A percentile compares a stretch with the other conserved stretches of the same genome.
These are phyloP conservation scores for Penicillium parvum DNA, from an alignment of 495 filamentous ascomycete species.

Conservation along the genomic window DNA sequence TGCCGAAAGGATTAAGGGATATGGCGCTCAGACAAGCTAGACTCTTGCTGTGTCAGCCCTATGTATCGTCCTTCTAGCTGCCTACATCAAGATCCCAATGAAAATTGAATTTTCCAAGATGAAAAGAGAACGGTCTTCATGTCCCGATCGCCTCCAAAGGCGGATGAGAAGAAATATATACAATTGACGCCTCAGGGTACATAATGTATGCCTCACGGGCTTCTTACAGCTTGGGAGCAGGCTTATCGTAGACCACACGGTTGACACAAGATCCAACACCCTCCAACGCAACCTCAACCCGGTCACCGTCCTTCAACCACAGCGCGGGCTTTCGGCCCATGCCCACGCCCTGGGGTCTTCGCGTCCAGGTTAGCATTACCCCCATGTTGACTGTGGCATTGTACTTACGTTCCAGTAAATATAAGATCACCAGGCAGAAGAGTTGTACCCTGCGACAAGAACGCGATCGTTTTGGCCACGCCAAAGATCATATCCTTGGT, in stretches of 20 bases:
- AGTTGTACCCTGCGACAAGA: conserved; percentile 73
- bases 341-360: conserved; percentile 69
- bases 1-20: conserved; percentile 78
- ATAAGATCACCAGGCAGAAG: conserved; percentile 76
- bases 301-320: conserved; percentile 77
- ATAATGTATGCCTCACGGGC: background rate
- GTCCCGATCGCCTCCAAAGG: background rate
- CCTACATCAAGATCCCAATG: conserved; percentile 10
- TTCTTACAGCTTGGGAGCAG: conserved; percentile 48
- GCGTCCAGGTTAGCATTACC: background rate
- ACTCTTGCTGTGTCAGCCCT: background rate
- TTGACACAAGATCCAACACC: conserved; percentile 68
- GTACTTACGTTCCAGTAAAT: conserved; percentile 76
- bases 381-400: background rate
- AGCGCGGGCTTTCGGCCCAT: conserved; percentile 68
- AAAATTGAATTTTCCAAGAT: background rate
- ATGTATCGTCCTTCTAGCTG: conserved; percentile 8
- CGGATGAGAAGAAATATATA: conserved; percentile 4
- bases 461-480: conserved; percentile 67
- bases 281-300: conserved; percentile 71
- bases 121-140: no score
- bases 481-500: conserved; percentile 82
- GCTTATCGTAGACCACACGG: conserved; percentile 61
- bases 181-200: background rate
- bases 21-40: conserved; percentile 63